Conservation (phyloP, 1,284 basidiomycete genomes). For the Fomitopsis schrenkii region DNA sequence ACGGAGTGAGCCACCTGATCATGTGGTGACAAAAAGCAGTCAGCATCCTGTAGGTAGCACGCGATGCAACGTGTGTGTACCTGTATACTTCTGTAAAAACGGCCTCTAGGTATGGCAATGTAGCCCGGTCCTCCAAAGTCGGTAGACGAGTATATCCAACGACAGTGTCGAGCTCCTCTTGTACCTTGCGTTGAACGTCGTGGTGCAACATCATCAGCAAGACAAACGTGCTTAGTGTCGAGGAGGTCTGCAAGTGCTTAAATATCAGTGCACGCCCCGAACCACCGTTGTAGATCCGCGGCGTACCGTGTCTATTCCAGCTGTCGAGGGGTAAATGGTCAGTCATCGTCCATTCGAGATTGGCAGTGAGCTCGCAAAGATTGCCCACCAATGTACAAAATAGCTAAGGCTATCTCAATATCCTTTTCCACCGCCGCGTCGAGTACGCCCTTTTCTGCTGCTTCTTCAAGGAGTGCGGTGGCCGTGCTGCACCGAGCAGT, state of each 20-base stretch:
- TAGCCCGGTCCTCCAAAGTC: constrained; percentile 21
- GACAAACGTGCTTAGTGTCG: constrained; percentile 17
- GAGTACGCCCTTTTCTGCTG: no score
- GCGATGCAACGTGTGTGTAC: constrained; percentile 1
- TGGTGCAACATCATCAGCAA: constrained; percentile 28
- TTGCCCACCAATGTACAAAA: no score
- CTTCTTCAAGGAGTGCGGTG: no score
- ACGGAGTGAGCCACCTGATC: constrained; percentile 17
- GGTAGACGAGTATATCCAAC: constrained; percentile 28
- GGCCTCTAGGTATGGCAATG: constrained; percentile 28
- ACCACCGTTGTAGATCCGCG: no score
- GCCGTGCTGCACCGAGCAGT: no score
- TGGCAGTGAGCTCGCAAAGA: no score
- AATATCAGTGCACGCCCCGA: not conserved
- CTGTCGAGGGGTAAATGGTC: no score
- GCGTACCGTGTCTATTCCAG: no score
- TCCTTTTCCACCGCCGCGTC: no score
- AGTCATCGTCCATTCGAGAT: no score
- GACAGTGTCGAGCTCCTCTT: constrained; percentile 28
- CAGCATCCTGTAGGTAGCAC: not conserved
- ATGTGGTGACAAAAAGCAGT: not conserved
- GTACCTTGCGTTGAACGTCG: constrained; percentile 27
- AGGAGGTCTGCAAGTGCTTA: not conserved
- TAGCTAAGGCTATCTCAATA: no score
- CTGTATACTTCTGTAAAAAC: constrained; percentile 29